Evolutionary conservation across 2,329 filamentous ascomycete genomes (phyloP).

Genomic region (Pseudogymnoascus pannorum): DNA sequence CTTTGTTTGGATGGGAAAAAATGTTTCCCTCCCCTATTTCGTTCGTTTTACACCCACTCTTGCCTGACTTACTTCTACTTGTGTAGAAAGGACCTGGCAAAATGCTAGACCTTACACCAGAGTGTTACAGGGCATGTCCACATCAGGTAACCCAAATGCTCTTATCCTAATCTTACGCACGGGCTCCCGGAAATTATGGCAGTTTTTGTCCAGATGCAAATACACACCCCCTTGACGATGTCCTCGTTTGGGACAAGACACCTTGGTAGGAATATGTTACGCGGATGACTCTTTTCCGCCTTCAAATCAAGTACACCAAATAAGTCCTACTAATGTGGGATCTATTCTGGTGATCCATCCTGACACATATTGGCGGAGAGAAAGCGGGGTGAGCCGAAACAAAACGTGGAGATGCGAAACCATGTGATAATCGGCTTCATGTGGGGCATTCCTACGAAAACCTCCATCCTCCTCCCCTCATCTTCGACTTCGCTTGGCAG

Average conservation of each 20-base stretch:
- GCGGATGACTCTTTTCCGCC: background rate
- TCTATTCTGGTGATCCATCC: background rate
- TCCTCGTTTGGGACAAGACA: constrained; percentile 4
- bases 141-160: background rate
- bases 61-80: background rate
- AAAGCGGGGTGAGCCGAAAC: constrained; percentile 6
- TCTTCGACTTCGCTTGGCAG: background rate
- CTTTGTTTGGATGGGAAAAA: background rate
- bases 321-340: background rate
- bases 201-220: background rate
- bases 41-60: background rate
- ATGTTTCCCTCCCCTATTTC: background rate
- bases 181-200: constrained; percentile 5
- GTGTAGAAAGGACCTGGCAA: background rate
- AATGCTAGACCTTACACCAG: background rate
- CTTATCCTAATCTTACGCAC: constrained; percentile 3
- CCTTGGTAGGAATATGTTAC: background rate
- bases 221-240: background rate
- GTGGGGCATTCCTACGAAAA: background rate
- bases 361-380: background rate
- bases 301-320: constrained; percentile 6
- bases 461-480: background rate
- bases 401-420: background rate
- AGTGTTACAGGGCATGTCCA: background rate
- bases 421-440: constrained; percentile 2